A percentile compares a stretch with the other conserved stretches of the same genome.
Evolutionary conservation across 78 protist species (phyloP).

Genomic region (Parvularia atlantis): DNA sequence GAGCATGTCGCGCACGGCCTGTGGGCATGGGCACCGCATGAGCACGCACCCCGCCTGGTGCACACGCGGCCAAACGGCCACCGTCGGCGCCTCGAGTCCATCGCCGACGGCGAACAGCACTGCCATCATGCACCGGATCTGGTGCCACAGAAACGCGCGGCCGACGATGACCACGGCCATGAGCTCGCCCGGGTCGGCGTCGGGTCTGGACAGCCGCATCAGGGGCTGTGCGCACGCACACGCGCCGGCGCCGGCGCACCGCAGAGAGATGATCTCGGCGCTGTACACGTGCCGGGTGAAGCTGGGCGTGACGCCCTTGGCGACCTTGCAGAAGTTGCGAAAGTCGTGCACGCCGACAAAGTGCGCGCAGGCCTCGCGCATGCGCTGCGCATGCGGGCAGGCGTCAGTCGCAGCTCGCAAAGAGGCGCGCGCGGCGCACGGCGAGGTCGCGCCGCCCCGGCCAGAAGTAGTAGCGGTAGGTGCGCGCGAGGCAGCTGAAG

Average conservation of each 20-base stretch:
- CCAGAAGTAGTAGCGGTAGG: slow-evolving; percentile 40
- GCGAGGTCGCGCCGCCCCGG: background rate
- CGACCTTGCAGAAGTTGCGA: slow-evolving; percentile 48
- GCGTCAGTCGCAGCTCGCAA: background rate
- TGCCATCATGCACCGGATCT: slow-evolving; percentile 59
- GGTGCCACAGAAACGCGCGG: slow-evolving; percentile 10
- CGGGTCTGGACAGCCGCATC: too few relatives aligned
- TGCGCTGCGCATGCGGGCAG: background rate
- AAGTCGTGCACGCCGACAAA: slow-evolving; percentile 64
- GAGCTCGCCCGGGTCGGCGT: too few relatives aligned
- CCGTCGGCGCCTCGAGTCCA: slow-evolving; percentile 18
- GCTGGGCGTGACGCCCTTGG: too few relatives aligned
- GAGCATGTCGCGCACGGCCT: slow-evolving; percentile 9
- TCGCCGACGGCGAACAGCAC: slow-evolving; percentile 49
- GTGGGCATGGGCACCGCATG: too few relatives aligned
- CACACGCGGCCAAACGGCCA: too few relatives aligned
- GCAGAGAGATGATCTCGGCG: too few relatives aligned
- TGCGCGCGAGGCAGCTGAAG: slow-evolving; percentile 25
- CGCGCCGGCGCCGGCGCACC: too few relatives aligned
- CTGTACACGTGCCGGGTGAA: too few relatives aligned
- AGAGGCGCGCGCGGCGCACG: too few relatives aligned
- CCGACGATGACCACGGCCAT: background rate
- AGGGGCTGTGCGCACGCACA: too few relatives aligned
- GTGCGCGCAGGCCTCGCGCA: slow-evolving; percentile 2
- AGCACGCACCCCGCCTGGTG: too few relatives aligned